A percentile compares a stretch with the other conserved stretches of the same genome.
These are phyloP conservation scores for Rhodomyrtus psidioides DNA, from an alignment of 441 rosid species.

Conservation along the genomic window DNA sequence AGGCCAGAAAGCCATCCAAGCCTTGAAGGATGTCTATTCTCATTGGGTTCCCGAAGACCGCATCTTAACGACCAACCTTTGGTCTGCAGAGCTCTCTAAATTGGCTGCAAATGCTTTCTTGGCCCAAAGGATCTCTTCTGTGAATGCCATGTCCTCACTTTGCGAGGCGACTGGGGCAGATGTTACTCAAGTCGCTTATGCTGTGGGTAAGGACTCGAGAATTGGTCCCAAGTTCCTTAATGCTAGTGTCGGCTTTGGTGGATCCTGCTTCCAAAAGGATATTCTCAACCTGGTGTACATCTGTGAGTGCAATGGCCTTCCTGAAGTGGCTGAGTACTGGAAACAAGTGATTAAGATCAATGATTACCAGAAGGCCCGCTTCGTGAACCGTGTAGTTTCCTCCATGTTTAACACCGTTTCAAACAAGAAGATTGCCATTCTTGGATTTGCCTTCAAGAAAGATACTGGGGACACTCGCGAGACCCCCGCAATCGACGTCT, in stretches of 20 bases:
- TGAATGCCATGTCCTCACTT: constrained; percentile 3
- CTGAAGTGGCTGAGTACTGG: constrained; percentile 2
- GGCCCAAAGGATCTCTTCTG: constrained; percentile 2
- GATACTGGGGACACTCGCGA: neutral
- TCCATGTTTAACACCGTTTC: constrained; percentile 1
- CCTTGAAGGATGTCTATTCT: neutral
- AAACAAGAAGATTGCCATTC: neutral
- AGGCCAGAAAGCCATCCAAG: neutral
- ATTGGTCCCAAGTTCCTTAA: constrained; percentile 1
- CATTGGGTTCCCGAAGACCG: neutral
- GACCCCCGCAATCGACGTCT: neutral
- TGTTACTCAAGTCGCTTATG: neutral
- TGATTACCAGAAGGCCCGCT: neutral
- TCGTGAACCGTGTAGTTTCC: neutral
- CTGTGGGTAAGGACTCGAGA: constrained; percentile 1
- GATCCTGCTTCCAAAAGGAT: constrained; percentile 3
- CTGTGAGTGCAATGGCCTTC: constrained; percentile 4
- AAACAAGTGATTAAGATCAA: constrained; percentile 1
- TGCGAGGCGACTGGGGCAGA: neutral
- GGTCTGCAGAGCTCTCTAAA: constrained; percentile 1
- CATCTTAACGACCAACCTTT: neutral
- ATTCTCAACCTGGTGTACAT: constrained; percentile 1
- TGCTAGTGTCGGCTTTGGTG: constrained; percentile 3
- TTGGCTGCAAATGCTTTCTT: constrained; percentile 1
- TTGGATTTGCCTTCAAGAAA: constrained; percentile 1